Evolutionary conservation across 257 asterid species (phyloP).

Genomic region (Solanum chiquidenum): DNA sequence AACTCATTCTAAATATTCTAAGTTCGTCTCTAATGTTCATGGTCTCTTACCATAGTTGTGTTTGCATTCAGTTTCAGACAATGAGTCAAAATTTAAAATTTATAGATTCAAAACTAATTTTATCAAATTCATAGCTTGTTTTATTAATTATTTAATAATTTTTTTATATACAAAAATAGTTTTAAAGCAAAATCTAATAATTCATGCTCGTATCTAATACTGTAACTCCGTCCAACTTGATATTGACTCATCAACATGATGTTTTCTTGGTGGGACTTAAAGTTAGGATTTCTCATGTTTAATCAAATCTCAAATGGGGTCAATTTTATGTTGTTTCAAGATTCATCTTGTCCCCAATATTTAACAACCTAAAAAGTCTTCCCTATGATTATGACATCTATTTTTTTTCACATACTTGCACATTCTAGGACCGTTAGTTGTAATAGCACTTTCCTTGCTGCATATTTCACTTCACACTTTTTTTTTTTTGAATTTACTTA

Average conservation of each 20-base stretch:
- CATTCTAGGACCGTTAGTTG: neutral
- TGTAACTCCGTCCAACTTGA: neutral
- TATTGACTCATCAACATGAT: neutral
- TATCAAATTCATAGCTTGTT: neutral
- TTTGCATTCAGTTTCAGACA: neutral
- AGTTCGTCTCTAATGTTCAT: neutral
- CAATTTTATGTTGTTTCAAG: conserved; percentile 1
- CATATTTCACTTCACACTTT: neutral
- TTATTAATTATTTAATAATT: neutral
- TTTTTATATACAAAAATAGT: neutral
- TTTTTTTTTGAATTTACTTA: no score
- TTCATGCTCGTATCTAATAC: neutral
- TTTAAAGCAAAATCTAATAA: neutral
- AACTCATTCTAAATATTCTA: neutral
- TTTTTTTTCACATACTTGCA: neutral
- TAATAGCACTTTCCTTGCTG: neutral
- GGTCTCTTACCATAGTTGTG: neutral
- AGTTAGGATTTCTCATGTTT: neutral
- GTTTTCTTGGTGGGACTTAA: neutral
- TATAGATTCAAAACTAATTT: neutral
- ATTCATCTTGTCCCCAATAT: conserved; percentile 3
- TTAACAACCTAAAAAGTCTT: neutral
- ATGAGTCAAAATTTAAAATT: no score
- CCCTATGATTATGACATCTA: neutral
- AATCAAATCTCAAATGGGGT: conserved; percentile 9